These are phyloP conservation scores for Cucurbita moschata DNA, from an alignment of 306 rosid genomes.

Conservation along the genomic window DNA sequence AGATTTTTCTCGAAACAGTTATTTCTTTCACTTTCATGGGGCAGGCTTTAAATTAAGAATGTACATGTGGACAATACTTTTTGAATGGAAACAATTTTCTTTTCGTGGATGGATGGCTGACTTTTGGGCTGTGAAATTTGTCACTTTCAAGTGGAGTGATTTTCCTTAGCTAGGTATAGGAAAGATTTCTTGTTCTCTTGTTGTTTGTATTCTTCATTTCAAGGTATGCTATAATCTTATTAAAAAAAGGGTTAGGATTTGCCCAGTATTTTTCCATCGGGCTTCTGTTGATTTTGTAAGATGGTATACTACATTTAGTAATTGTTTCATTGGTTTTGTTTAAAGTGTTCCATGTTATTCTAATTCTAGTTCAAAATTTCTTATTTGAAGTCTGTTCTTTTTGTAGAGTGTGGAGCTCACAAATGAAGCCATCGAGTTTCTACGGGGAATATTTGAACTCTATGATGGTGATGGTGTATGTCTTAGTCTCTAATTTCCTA, in stretches of 20 bases:
- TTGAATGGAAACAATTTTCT: background rate
- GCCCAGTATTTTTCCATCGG: background rate
- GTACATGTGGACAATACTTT: background rate
- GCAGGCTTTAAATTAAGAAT: background rate
- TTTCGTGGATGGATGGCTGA: background rate
- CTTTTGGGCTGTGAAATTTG: background rate
- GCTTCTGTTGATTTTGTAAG: background rate
- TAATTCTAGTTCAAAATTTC: conserved; percentile 1
- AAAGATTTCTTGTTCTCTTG: background rate
- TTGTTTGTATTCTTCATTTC: background rate
- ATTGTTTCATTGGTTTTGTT: background rate
- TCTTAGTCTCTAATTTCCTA: conserved; percentile 9
- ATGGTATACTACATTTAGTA: background rate
- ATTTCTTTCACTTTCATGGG: background rate
- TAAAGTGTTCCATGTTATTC: background rate
- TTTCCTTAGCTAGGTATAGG: background rate
- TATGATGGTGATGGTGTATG: conserved; percentile 62
- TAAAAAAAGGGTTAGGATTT: background rate
- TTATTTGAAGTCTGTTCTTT: conserved; percentile 13
- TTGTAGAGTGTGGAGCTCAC: conserved; percentile 95
- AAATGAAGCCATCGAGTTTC: conserved; percentile 74
- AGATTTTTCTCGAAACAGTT: background rate
- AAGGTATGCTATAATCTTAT: background rate
- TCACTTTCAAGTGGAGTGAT: background rate
- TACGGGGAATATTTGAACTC: conserved; percentile 60